Percentiles rank a stretch among this genome's conserved stretches.
phyloP scores from a whole-genome alignment of 805 yeast species.

The Spathaspora girioi region DNA sequence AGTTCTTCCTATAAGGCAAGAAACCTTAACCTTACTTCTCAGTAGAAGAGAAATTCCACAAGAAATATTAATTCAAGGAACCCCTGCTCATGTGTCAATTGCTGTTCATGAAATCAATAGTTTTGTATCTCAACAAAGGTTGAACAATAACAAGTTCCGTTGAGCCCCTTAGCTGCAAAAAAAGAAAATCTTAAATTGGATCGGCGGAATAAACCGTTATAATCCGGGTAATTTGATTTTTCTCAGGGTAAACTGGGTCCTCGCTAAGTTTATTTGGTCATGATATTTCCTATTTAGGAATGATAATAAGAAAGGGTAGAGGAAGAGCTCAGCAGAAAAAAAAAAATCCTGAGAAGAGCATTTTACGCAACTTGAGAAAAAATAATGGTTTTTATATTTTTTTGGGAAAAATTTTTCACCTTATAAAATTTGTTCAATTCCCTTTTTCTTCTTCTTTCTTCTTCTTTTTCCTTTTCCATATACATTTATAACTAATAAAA shows the following conservation, averaged over 20 bases:
- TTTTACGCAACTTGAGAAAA: background rate
- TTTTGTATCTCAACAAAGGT: slow-evolving; percentile 3
- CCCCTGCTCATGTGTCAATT: slow-evolving; percentile 10
- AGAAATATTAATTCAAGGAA: slow-evolving; percentile 15
- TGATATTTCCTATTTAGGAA: background rate
- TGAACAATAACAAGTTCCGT: background rate
- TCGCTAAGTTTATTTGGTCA: background rate
- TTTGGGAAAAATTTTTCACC: slow-evolving; percentile 9
- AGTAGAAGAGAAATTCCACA: slow-evolving; percentile 13
- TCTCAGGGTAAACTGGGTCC: background rate
- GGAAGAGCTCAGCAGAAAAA: background rate
- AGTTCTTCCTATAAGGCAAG: slow-evolving; percentile 12
- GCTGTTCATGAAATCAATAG: slow-evolving; percentile 12
- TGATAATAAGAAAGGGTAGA: background rate
- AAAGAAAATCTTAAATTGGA: background rate
- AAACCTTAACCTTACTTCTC: slow-evolving; percentile 2
- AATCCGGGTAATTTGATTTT: background rate
- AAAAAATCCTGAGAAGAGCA: background rate
- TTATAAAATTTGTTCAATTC: slow-evolving; percentile 2
- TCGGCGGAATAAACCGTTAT: background rate
- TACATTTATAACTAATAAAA: slow-evolving; percentile 21
- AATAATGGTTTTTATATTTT: background rate
- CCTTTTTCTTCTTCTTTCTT: slow-evolving; percentile 8
- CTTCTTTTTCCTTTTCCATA: slow-evolving; percentile 4
- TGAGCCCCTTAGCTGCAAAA: background rate